A percentile compares a stretch with the other conserved stretches of the same genome.
phyloP scores from a whole-genome alignment of 768 basidiomycete species.

The Suillus subluteus region DNA sequence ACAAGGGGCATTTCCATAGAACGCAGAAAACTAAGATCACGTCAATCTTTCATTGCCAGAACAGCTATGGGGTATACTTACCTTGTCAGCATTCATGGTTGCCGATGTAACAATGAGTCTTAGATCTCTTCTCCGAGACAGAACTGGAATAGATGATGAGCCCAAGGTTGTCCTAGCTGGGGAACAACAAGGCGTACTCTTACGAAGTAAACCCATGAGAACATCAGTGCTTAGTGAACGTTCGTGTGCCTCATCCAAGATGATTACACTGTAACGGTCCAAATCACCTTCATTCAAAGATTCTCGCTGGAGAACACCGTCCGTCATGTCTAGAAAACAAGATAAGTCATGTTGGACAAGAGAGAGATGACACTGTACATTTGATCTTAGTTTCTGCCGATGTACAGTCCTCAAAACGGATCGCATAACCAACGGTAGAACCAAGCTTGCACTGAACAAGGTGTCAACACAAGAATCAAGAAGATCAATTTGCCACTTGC shows the following conservation, averaged over 20 bases:
- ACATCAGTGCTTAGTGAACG: slow-evolving; percentile 97
- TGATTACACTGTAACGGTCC: slow-evolving; percentile 95
- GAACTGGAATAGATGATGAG: slow-evolving; percentile 46
- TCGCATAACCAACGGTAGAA: slow-evolving; percentile 91
- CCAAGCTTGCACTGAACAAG: slow-evolving; percentile 80
- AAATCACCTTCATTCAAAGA: slow-evolving; percentile 98
- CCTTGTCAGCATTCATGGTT: slow-evolving; percentile 99
- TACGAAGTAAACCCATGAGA: slow-evolving; percentile 92
- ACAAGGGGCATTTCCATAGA: slow-evolving; percentile 93
- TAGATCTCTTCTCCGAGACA: slow-evolving; percentile 89
- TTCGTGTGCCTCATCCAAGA: slow-evolving; percentile 99
- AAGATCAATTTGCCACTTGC: slow-evolving; percentile 42
- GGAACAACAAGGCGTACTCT: slow-evolving; percentile 61
- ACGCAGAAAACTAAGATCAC: slow-evolving; percentile 83
- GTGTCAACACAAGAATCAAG: slow-evolving; percentile 13
- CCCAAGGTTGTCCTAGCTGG: background rate
- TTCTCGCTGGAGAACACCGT: slow-evolving; percentile 97
- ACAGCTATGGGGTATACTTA: slow-evolving; percentile 30
- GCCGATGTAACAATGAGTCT: slow-evolving; percentile 98
- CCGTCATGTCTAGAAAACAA: slow-evolving; percentile 84
- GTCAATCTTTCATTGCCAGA: slow-evolving; percentile 8
- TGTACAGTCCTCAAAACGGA: slow-evolving; percentile 98
- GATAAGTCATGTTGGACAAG: background rate
- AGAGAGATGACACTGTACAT: slow-evolving; percentile 56
- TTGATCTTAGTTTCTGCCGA: slow-evolving; percentile 94